phyloP scores from a whole-genome alignment of 441 rosid species.

The Eutrema salsugineum region DNA sequence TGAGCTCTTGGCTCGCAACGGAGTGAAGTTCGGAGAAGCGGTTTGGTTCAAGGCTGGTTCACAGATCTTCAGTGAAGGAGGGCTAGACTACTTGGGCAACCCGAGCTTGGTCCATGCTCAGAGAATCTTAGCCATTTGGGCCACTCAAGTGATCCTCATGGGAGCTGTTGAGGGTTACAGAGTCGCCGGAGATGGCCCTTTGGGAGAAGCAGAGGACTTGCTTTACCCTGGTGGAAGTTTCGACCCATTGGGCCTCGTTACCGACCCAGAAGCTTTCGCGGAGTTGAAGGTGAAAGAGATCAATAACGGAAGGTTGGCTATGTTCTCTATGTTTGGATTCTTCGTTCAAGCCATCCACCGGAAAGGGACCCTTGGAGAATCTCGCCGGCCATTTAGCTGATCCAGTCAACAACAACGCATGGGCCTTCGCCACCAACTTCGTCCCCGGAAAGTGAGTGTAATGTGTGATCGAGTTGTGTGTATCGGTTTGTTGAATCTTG shows the following conservation, averaged over 20 bases:
- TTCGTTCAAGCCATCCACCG: constrained; percentile 72
- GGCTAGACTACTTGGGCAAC: constrained; percentile 77
- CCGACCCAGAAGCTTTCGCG: constrained; percentile 69
- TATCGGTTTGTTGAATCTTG: constrained; percentile 1
- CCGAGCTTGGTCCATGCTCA: constrained; percentile 78
- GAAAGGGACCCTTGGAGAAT: constrained; percentile 71
- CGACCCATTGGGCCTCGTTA: constrained; percentile 70
- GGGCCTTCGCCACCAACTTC: constrained; percentile 84
- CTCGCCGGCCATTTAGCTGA: constrained; percentile 73
- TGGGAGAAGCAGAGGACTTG: constrained; percentile 64
- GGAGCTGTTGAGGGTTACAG: constrained; percentile 79
- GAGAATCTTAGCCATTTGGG: constrained; percentile 82
- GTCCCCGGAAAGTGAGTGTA: constrained; percentile 58
- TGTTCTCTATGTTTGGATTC: constrained; percentile 84
- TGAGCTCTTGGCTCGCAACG: constrained; percentile 67
- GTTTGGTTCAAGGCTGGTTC: constrained; percentile 90
- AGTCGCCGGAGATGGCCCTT: constrained; percentile 55
- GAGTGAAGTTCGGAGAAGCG: constrained; percentile 74
- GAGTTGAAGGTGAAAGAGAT: constrained; percentile 77
- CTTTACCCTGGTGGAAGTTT: constrained; percentile 74
- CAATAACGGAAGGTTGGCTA: constrained; percentile 73
- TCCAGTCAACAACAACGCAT: constrained; percentile 81
- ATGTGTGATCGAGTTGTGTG: not conserved
- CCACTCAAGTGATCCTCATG: constrained; percentile 61
- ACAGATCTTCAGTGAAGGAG: constrained; percentile 77